A percentile compares a stretch with the other conserved stretches of the same genome.
These are phyloP conservation scores for Pythium dissimile DNA, from an alignment of 352 stramenopile species.

Conservation along the genomic window DNA sequence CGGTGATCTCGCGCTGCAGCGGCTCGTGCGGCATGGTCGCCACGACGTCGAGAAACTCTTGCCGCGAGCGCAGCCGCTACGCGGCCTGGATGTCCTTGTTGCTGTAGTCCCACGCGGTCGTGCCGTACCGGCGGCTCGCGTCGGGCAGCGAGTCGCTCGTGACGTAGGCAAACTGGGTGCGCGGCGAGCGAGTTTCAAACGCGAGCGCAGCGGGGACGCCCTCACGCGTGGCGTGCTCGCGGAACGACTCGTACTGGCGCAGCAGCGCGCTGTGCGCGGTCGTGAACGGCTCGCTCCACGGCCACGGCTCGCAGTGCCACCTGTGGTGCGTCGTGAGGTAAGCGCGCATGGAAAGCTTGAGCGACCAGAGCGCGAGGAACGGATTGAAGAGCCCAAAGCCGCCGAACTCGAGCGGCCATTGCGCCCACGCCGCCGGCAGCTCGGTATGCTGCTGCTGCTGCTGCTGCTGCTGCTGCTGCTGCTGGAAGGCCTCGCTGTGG, in stretches of 20 bases:
- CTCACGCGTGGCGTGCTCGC: constrained; percentile 20
- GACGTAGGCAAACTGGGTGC: neutral
- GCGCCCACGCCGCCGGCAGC: constrained; percentile 33
- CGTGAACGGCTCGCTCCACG: constrained; percentile 37
- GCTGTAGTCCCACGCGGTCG: neutral
- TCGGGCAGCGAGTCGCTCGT: neutral
- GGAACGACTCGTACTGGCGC: constrained; percentile 27
- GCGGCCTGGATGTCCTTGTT: neutral
- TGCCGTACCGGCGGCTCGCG: neutral
- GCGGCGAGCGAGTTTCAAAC: neutral
- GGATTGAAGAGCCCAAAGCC: constrained; percentile 44
- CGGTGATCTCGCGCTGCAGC: neutral
- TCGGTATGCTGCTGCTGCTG: neutral
- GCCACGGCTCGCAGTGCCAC: constrained; percentile 21
- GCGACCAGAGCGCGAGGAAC: constrained; percentile 37
- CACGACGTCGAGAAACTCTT: neutral
- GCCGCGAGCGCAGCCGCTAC: neutral
- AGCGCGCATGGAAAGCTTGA: constrained; percentile 23
- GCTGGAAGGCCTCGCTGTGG: neutral
- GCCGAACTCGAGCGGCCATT: constrained; percentile 38
- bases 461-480: neutral
- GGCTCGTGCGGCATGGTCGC: neutral
- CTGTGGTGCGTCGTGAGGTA: constrained; percentile 27
- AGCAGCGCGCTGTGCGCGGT: constrained; percentile 23
- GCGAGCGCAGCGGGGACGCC: constrained; percentile 19